These are phyloP conservation scores for Aspergillus clavatus DNA, from an alignment of 2,329 filamentous ascomycete genomes.

Conservation along the genomic window DNA sequence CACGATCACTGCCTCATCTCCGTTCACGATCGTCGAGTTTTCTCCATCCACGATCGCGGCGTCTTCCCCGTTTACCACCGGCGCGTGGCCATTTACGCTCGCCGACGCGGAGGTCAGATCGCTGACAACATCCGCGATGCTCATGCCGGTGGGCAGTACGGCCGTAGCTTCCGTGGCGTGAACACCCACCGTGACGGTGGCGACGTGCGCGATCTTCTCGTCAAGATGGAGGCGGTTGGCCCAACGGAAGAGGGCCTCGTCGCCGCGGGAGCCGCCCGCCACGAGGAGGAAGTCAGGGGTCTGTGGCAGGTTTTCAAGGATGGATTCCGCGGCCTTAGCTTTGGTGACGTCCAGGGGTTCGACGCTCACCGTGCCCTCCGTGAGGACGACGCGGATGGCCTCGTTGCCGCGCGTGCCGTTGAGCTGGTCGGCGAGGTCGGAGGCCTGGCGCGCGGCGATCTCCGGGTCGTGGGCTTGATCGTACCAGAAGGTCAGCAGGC, in stretches of 20 bases:
- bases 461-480: conserved; percentile 71
- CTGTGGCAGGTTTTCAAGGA: conserved; percentile 60
- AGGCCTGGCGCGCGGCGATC: conserved; percentile 71
- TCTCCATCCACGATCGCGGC: no score
- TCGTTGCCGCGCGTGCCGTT: conserved; percentile 84
- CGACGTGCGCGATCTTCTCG: conserved; percentile 59
- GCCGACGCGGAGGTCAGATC: conserved; percentile 12
- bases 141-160: conserved; percentile 79
- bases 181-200: conserved; percentile 76
- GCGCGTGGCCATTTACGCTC: neutral
- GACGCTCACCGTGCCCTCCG: conserved; percentile 75
- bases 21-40: no score
- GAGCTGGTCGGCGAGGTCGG: conserved; percentile 86
- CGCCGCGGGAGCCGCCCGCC: conserved; percentile 79
- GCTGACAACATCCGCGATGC: conserved; percentile 54
- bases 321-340: conserved; percentile 67
- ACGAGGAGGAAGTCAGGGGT: conserved; percentile 80
- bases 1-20: no score
- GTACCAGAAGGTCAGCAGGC: conserved; percentile 83
- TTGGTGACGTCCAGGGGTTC: conserved; percentile 85
- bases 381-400: conserved; percentile 73
- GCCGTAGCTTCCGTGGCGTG: conserved; percentile 79
- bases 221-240: conserved; percentile 67
- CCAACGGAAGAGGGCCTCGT: conserved; percentile 89
- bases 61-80: neutral